phyloP scores from a whole-genome alignment of 306 rosid genomes.

The Vigna unguiculata region DNA sequence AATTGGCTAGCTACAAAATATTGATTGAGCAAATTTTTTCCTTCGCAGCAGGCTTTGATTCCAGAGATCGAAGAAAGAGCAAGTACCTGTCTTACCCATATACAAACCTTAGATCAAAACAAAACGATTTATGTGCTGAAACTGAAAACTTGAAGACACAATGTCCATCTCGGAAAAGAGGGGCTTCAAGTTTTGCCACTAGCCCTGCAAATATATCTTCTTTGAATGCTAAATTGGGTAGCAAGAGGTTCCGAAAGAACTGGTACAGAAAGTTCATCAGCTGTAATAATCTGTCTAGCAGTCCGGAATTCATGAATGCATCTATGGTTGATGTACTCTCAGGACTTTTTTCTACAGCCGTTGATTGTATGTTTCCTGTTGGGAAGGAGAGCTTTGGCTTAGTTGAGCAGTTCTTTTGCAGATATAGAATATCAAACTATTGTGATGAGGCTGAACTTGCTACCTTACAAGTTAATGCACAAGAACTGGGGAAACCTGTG shows the following conservation, averaged over 20 bases:
- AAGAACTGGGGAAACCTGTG: conserved; percentile 33
- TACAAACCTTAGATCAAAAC: conserved; percentile 56
- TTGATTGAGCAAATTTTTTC: conserved; percentile 24
- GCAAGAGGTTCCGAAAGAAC: conserved; percentile 67
- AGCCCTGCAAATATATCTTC: conserved; percentile 1
- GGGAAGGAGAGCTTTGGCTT: conserved; percentile 56
- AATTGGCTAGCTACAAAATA: conserved; percentile 3
- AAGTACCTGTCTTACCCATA: conserved; percentile 86
- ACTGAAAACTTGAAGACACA: conserved; percentile 44
- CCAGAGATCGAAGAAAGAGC: conserved; percentile 79
- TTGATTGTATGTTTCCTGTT: conserved; percentile 57
- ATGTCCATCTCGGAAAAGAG: conserved; percentile 40
- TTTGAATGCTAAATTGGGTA: conserved; percentile 49
- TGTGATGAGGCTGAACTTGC: conserved; percentile 64
- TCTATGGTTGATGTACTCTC: conserved; percentile 64
- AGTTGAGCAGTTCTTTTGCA: conserved; percentile 75
- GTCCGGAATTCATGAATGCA: conserved; percentile 51
- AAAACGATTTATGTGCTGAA: conserved; percentile 49
- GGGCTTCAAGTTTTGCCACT: conserved; percentile 29
- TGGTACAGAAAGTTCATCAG: conserved; percentile 67
- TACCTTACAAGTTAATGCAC: conserved; percentile 39
- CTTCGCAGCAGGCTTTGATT: conserved; percentile 52
- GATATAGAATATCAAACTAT: conserved; percentile 65
- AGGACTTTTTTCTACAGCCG: conserved; percentile 72
- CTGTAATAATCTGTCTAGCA: conserved; percentile 42